Evolutionary conservation across 2,329 filamentous ascomycete genomes (phyloP), one percentile per base, ranked within the genome.

Genomic region (Xylariales sp.): DNA sequence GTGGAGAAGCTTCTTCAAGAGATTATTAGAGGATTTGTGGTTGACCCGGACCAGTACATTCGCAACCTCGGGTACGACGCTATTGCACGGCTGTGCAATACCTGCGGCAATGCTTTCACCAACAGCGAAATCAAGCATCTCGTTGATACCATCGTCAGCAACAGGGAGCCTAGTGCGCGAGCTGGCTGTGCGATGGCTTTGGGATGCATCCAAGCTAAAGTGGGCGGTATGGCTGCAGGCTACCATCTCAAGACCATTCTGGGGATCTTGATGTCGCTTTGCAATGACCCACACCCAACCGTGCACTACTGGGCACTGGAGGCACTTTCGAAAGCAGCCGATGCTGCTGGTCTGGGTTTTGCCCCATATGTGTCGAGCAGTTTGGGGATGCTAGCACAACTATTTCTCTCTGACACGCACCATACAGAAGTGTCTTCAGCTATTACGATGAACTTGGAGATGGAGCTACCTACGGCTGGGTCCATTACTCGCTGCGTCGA

Each of bases 271-370:
- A 95, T 97, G 86, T 97, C 93, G 6, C 74, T 98, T 8, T 91
- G 89, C 61, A 95, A 90, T 52, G 93, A 98, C 57, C 88, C 91
- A 15, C 93, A 98, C 59, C 90, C 93, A 0, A 83, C 87, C 1
- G 93, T 98, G 7, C 93, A 98, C 62, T 95, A 91, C 59, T 97
- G 90, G 89, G 91, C 94, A 3, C 70, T 98, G 32, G 89, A 96
- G 59, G 91, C 88, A 8, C 65, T 98, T 21, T 84, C 87, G 2
- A 74, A 86, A 39, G 89, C 95, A 10, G 86, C 91, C 3, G 91
- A 96, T 55, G 93, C 91, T 9, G 90, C 93, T 2, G 93, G 93
- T 0, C 70, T 98, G 43, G 91, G 88, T 19, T 98, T 96, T 62
- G 89, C 90, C 1, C 81, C 82, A 25, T 96, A 91, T 55, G 90